Conservation (phyloP, 73 alveolate species). For the Blepharisma japonicum region DNA sequence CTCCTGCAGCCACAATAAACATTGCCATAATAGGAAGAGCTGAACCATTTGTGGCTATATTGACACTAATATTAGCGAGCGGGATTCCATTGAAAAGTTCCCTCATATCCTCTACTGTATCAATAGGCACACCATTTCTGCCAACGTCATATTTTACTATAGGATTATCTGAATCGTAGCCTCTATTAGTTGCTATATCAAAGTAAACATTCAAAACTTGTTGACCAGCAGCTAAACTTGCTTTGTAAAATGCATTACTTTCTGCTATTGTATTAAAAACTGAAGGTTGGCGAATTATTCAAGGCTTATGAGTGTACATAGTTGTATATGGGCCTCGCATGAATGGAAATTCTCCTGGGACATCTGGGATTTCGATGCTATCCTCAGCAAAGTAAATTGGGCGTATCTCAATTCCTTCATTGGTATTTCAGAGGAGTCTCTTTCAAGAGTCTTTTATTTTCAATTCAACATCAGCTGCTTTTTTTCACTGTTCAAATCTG, state of each 20-base stretch:
- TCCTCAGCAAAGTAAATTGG: constrained; percentile 61
- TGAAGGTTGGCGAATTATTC: constrained; percentile 69
- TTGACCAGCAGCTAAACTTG: constrained; percentile 60
- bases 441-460: constrained; percentile 46
- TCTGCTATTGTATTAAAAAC: constrained; percentile 72
- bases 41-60: constrained; percentile 75
- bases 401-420: constrained; percentile 50
- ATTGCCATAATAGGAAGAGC: constrained; percentile 70
- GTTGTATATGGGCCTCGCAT: constrained; percentile 70
- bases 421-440: constrained; percentile 41
- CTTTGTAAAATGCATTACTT: constrained; percentile 57
- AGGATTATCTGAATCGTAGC: constrained; percentile 68
- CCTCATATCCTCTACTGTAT: constrained; percentile 67
- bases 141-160: constrained; percentile 72
- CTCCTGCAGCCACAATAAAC: constrained; percentile 65
- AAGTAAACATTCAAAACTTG: constrained; percentile 67
- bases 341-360: constrained; percentile 61
- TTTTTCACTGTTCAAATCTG: constrained; percentile 39
- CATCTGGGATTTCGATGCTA: constrained; percentile 30
- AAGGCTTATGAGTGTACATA: constrained; percentile 67
- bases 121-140: constrained; percentile 77
- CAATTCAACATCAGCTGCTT: constrained; percentile 49
- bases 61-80: constrained; percentile 54
- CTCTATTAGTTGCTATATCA: constrained; percentile 71
- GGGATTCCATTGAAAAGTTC: constrained; percentile 62